phyloP scores from a whole-genome alignment of 2,329 filamentous ascomycete species.

The Cladobotryum protrusum region DNA sequence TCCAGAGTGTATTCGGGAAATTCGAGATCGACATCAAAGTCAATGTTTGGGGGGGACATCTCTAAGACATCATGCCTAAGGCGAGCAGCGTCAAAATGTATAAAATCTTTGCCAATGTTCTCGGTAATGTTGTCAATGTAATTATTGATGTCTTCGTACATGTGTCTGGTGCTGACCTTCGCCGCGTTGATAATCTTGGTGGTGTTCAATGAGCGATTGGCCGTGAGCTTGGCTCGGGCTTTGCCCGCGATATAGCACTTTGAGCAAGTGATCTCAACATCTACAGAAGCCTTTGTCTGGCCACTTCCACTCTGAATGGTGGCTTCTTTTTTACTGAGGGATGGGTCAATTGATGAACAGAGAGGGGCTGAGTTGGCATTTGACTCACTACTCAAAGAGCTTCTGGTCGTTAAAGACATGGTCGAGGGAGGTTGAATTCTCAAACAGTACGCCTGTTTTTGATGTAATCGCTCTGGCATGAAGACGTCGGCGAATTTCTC shows the following conservation, averaged over 20 bases:
- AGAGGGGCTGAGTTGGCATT: background rate
- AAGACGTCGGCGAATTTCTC: conserved; percentile 12
- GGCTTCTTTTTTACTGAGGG: background rate
- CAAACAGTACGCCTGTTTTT: conserved; percentile 10
- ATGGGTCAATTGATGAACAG: background rate
- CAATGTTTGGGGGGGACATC: conserved; percentile 24
- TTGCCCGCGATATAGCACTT: conserved; percentile 44
- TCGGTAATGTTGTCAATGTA: conserved; percentile 20
- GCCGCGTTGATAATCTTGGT: conserved; percentile 21
- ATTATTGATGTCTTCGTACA: conserved; percentile 29
- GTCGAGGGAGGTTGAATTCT: conserved; percentile 11
- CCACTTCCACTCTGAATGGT: background rate
- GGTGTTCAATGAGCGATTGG: conserved; percentile 36
- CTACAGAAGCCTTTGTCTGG: background rate
- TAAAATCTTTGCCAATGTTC: conserved; percentile 19
- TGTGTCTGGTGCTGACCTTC: conserved; percentile 24
- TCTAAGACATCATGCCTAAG: background rate
- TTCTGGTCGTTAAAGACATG: conserved; percentile 3
- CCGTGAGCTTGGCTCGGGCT: conserved; percentile 36
- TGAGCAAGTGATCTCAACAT: conserved; percentile 16
- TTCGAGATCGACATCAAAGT: conserved; percentile 38
- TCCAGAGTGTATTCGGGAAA: conserved; percentile 38
- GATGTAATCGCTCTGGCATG: conserved; percentile 2
- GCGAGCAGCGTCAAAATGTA: conserved; percentile 27
- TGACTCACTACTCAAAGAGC: conserved; percentile 12